Evolutionary conservation across 768 basidiomycete species (phyloP), one percentile per base, ranked within the genome.

Genomic region (Boletus insuetus): DNA sequence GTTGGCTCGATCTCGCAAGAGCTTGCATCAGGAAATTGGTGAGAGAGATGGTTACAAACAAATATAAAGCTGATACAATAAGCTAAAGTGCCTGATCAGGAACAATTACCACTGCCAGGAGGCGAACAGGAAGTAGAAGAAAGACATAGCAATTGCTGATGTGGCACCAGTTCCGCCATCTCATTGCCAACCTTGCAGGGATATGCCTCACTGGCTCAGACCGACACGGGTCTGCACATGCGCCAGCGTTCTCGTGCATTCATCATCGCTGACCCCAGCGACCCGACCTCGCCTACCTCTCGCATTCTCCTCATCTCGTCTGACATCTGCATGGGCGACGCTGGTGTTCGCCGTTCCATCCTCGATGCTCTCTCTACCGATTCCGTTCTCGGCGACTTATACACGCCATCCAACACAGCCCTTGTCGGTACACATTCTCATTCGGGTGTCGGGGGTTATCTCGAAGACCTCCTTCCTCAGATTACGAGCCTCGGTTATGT

Each of bases 311-410:
- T 89, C 65, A 83, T 91, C 69, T 90, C 89, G 60, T 79, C 87
- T n/a, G 89, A 92, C 66, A 89, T 90, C 48, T 87, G 83, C 40
- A 89, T 91, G 86, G 89, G 89, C 12, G 90, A 91, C 69, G 83
- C 81, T 3, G 89, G 88, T 24, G 73, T 89, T 37, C 84, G 89
- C 32, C 82, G 87, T 26, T 80, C 82, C 14, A 83, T 92, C 60
- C 79, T 91, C 29, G 66, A 76, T 5, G 71, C 79, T 39, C 77
- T 91, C 11, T 77, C 83, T 8, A 58, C 75, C 11, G 64, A 65
- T 48, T 62, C 64, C 19, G 70, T 78, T 42, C 88, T 80, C 64
- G 82, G 85, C 2, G 82, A 82, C 1, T 56, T 90, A 1, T 92
- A 91, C 71, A 82, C 76, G 12, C 73, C 85, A 58, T 74, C 73